Conservation (phyloP, 164 flowering plant genomes). For the Vitis riparia region DNA sequence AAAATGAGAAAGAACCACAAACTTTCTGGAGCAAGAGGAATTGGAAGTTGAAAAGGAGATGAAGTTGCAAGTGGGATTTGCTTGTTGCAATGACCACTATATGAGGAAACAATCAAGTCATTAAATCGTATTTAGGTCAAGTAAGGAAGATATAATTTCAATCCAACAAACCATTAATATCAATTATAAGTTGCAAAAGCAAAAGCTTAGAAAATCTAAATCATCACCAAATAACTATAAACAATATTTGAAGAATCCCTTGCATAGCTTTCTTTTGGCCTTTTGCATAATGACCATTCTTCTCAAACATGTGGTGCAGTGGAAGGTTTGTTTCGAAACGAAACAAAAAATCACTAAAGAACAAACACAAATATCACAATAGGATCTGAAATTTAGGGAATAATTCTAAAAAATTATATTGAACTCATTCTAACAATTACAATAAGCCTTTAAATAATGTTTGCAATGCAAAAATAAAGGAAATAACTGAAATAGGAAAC, state of each 20-base stretch:
- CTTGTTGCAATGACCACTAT: slow-evolving; percentile 21
- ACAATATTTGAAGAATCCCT: background rate
- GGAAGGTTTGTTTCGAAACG: too few species aligned
- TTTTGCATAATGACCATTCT: background rate
- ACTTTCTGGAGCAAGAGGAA: background rate
- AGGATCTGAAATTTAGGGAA: too few species aligned
- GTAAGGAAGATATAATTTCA: slow-evolving; percentile 1
- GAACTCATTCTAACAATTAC: too few species aligned
- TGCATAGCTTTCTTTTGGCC: too few species aligned
- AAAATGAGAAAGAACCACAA: background rate
- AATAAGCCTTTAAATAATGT: too few species aligned
- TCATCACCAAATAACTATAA: background rate
- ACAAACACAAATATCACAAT: too few species aligned
- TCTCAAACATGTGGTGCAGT: background rate
- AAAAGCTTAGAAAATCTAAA: slow-evolving; percentile 1
- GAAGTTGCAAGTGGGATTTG: slow-evolving; percentile 10
- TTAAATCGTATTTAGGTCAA: background rate
- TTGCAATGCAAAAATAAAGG: too few species aligned
- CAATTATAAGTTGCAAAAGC: background rate
- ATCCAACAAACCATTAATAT: slow-evolving; percentile 10
- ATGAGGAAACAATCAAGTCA: slow-evolving; percentile 6
- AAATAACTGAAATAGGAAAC: too few species aligned
- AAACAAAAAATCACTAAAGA: too few species aligned
- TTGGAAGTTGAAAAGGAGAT: background rate
- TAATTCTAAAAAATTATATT: too few species aligned